phyloP scores from a whole-genome alignment of 176 grass and related monocot species.

The Elymus sibiricus region DNA sequence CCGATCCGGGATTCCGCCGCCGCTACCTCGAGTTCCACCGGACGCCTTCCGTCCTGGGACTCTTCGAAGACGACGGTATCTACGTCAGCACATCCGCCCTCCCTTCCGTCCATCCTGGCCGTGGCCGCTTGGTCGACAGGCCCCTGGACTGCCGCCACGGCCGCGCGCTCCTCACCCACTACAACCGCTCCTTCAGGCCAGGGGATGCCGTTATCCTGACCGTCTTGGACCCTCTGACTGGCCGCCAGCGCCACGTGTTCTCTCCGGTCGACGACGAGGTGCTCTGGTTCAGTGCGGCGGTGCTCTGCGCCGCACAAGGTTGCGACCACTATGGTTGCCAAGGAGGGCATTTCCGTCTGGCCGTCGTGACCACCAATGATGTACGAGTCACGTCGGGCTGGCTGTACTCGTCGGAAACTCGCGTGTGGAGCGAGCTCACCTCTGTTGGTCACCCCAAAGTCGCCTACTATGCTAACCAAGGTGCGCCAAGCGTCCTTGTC shows the following conservation, averaged over 20 bases:
- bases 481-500: neutral
- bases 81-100: neutral
- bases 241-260: neutral
- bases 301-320: too few relatives aligned
- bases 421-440: neutral
- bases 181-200: neutral
- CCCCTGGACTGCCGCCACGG: neutral
- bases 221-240: neutral
- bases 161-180: neutral
- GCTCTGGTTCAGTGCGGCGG: too few relatives aligned
- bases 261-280: too few relatives aligned
- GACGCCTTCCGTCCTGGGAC: neutral
- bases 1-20: neutral
- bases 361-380: too few relatives aligned
- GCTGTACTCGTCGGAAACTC: neutral
- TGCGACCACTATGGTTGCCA: too few relatives aligned
- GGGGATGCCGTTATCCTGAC: neutral
- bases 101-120: neutral
- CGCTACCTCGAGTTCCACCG: neutral
- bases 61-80: fast-evolving
- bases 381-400: too few relatives aligned
- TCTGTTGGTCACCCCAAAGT: neutral
- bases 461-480: neutral
- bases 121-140: neutral
- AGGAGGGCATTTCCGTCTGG: too few relatives aligned